These are phyloP conservation scores for Epichloe scottii DNA, from an alignment of 2,329 filamentous ascomycete genomes.

Conservation along the genomic window DNA sequence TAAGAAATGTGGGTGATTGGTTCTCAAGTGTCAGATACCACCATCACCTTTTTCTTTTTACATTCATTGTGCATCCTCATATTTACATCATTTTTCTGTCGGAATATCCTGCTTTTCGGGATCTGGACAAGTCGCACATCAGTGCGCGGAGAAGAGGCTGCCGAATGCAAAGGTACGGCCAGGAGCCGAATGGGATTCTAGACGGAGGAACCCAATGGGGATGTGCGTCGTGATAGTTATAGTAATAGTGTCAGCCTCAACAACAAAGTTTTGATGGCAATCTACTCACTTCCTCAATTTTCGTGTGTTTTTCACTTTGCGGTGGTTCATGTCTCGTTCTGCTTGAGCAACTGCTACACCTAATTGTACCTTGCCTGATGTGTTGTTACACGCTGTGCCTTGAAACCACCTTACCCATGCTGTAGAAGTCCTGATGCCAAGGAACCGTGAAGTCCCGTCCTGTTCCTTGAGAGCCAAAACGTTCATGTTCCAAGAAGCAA, in stretches of 20 bases:
- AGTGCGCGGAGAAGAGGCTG: conserved; percentile 7
- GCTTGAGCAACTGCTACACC: too few species aligned
- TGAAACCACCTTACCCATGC: too few species aligned
- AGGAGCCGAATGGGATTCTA: conserved; percentile 4
- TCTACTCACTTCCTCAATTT: not conserved
- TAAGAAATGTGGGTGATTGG: not conserved
- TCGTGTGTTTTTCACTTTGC: not conserved
- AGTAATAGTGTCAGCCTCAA: conserved; percentile 14
- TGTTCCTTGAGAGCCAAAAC: too few species aligned
- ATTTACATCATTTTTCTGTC: not conserved
- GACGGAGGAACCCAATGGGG: conserved; percentile 1
- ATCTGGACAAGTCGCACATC: not conserved
- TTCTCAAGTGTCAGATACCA: not conserved
- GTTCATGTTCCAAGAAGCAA: too few species aligned
- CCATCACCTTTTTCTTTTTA: not conserved
- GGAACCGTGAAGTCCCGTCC: too few species aligned
- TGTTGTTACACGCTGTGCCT: too few species aligned
- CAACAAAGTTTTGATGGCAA: conserved; percentile 13
- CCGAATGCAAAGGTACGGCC: conserved; percentile 4
- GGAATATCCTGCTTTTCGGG: not conserved
- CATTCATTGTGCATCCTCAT: conserved; percentile 3
- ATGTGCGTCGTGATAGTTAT: conserved; percentile 17
- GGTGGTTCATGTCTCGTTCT: too few species aligned
- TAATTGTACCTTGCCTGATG: too few species aligned
- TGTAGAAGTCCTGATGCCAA: too few species aligned